These are phyloP conservation scores for Albifimbria verrucaria DNA, from an alignment of 2,329 filamentous ascomycete genomes.

Conservation along the genomic window DNA sequence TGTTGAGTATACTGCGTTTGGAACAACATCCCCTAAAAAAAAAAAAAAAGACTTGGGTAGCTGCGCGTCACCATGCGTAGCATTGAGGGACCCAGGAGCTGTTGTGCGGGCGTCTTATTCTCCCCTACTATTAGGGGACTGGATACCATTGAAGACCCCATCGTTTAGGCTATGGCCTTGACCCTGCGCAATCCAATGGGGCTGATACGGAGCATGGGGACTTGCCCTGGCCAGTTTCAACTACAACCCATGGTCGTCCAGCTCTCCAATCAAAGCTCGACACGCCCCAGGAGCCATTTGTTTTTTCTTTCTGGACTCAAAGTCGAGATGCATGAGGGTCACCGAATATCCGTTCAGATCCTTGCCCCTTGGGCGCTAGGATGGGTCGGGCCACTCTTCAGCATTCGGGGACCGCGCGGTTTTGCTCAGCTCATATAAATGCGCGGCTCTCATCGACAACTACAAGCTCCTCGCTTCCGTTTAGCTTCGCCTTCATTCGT, in stretches of 20 bases:
- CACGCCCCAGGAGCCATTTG: conserved; percentile 1
- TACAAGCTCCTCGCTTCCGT: background rate
- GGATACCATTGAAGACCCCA: background rate
- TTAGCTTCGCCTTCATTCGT: background rate
- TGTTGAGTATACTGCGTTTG: too few species aligned
- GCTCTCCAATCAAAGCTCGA: conserved; percentile 4
- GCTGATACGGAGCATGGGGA: background rate
- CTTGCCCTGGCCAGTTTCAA: background rate
- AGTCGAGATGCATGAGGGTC: too few species aligned
- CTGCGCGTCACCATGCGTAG: too few species aligned
- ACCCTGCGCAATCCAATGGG: conserved; percentile 3
- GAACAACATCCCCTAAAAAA: too few species aligned
- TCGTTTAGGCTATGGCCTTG: background rate
- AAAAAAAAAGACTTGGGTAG: too few species aligned
- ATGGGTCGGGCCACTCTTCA: background rate
- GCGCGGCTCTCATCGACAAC: background rate
- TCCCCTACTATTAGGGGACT: background rate
- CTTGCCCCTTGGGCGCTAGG: background rate
- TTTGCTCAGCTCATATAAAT: background rate
- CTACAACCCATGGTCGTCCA: background rate
- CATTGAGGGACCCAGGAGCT: too few species aligned
- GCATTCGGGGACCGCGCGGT: background rate
- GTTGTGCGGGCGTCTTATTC: background rate
- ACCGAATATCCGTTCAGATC: background rate
- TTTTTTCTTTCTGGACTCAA: background rate